phyloP scores from a whole-genome alignment of 108 stramenopile species.

The Thalassiosira profunda region DNA sequence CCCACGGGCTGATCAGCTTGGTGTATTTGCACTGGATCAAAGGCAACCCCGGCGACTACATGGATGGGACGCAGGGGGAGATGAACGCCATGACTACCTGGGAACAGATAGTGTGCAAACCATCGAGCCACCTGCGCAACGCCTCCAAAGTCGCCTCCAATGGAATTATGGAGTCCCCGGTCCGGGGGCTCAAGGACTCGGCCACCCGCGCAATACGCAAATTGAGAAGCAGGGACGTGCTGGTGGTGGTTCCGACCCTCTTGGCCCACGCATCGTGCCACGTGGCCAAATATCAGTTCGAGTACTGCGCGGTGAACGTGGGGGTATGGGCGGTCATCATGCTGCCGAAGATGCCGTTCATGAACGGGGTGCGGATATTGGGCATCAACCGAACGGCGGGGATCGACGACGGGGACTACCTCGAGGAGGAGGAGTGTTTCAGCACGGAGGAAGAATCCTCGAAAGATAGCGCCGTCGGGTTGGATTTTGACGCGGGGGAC shows the following conservation, averaged over 20 bases:
- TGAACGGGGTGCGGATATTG: conserved; percentile 97
- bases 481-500: background rate
- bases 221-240: conserved; percentile 40
- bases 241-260: conserved; percentile 82
- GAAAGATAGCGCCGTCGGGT: background rate
- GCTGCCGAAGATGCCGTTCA: conserved; percentile 89
- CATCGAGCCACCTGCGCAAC: conserved; percentile 21
- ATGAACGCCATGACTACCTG: conserved; percentile 88
- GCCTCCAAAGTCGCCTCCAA: background rate
- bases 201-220: conserved; percentile 7
- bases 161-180: background rate
- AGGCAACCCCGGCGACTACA: conserved; percentile 79
- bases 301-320: conserved; percentile 73
- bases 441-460: conserved; percentile 30
- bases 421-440: conserved; percentile 22
- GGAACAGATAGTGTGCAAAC: conserved; percentile 80
- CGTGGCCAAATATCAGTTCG: conserved; percentile 63
- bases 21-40: conserved; percentile 92
- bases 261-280: conserved; percentile 84
- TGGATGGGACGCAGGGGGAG: conserved; percentile 75
- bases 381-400: conserved; percentile 97
- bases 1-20: conserved; percentile 69
- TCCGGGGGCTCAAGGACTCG: background rate
- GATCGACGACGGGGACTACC: conserved; percentile 85
- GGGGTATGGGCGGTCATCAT: conserved; percentile 85